Evolutionary conservation across 106 monocot genomes (phyloP), one percentile per base, ranked within the genome.

Genomic region (Acorus gramineus): DNA sequence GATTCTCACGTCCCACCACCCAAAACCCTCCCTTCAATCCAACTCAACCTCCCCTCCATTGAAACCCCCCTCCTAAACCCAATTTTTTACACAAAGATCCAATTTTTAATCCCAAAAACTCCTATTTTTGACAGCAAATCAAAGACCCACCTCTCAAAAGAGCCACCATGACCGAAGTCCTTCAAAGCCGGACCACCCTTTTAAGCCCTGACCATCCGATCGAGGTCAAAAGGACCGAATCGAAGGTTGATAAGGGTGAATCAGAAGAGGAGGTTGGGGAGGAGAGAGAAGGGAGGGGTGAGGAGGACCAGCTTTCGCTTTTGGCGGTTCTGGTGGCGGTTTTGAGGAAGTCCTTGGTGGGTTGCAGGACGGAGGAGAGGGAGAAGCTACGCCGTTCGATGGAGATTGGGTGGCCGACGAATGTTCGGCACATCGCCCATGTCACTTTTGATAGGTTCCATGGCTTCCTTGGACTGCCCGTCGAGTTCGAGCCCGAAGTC

Each of bases 331-430:
- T 85, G 53, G 48, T 80, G 59, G 59, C 78, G 48, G 60, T 71
- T 50, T 11, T 85, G 50, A 75, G 76, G 73, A 82, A 76, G 67
- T 77, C 80, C 7, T 49, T 81, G 60, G 56, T 67, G 7, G 75
- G 76, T 43, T 82, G 82, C 75, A 80, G 73, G 67, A 74, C 77
- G 58, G 80, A 82, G 69, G 73, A 49, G 48, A 79, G 65, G 42
- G 81, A 83, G 59, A 76, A 60, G 46, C 67, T 63, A 49, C 66
- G 73, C 4, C 42, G 9, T 55, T 55, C 66, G 11, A 87, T 92
- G 92, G 92, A 92, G 82, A 92, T 92, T 65, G 88, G 88, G 43
- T 82, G 72, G 79, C 92, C 92, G 5, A 92, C 87, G 4, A 71
- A 92, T 13, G 92, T 92, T 14, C 79, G 75, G 13, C 92, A 92